Percentiles rank a stretch among this genome's conserved stretches.
These are phyloP conservation scores for Cercospora canescens DNA, from an alignment of 2,329 filamentous ascomycete genomes.

Conservation along the genomic window DNA sequence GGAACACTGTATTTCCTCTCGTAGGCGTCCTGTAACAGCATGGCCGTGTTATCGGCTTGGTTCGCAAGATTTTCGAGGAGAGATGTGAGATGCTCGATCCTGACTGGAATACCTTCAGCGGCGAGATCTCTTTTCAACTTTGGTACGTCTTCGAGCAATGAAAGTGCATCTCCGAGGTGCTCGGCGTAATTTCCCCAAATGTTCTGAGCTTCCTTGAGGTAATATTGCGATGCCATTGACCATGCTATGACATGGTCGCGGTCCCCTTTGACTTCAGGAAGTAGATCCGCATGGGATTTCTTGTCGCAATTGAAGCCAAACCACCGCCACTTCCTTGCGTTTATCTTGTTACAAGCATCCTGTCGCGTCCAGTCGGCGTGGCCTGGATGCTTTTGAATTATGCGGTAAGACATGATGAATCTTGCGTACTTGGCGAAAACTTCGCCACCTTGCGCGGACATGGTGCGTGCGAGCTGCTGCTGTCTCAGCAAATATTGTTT, in stretches of 20 bases:
- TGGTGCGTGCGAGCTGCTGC: not conserved
- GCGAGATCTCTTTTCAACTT: not conserved
- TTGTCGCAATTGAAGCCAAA: not conserved
- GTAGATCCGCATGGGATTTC: not conserved
- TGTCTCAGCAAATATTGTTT: not conserved
- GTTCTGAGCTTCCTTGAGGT: not conserved
- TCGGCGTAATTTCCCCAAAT: slow-evolving; percentile 7
- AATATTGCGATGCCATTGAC: not conserved
- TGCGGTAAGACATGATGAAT: not conserved
- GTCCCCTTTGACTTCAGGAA: not conserved
- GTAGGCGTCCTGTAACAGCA: slow-evolving; percentile 1
- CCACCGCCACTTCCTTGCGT: not conserved
- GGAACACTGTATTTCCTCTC: not conserved
- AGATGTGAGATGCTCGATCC: not conserved
- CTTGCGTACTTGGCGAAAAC: not conserved
- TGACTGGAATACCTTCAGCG: not conserved
- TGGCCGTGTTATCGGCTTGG: not conserved
- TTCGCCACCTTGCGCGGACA: not conserved
- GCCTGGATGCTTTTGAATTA: not conserved
- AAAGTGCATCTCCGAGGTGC: not conserved
- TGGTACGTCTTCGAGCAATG: not conserved
- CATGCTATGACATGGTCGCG: not conserved
- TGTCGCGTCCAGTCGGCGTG: not conserved
- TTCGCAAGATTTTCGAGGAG: not conserved
- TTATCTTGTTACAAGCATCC: not conserved